These are phyloP conservation scores for Jackrogersella multiformis DNA, from an alignment of 495 filamentous ascomycete genomes.

Conservation along the genomic window DNA sequence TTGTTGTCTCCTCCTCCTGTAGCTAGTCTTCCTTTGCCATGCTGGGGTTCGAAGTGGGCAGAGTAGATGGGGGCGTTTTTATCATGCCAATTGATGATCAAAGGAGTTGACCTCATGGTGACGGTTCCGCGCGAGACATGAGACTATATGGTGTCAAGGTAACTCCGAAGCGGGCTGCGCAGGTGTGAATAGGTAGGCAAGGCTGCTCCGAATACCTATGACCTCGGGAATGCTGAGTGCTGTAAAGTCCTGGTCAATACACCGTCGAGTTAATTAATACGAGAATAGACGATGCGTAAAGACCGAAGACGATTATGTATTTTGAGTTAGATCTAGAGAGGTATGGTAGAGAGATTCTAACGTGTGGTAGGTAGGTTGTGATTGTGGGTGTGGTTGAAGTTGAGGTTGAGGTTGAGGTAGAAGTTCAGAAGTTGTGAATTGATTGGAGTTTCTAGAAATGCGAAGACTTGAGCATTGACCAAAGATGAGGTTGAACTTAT, in stretches of 20 bases:
- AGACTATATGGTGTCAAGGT: constrained; percentile 14
- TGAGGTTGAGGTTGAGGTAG: not conserved
- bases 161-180: not conserved
- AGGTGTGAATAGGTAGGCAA: not conserved
- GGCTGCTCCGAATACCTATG: constrained; percentile 24
- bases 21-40: constrained; percentile 90
- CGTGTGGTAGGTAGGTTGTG: too few relatives aligned
- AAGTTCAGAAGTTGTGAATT: not conserved
- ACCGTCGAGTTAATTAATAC: constrained; percentile 12
- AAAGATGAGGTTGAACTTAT: constrained; percentile 30
- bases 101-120: constrained; percentile 88
- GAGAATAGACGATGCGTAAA: too few relatives aligned
- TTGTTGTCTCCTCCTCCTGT: constrained; percentile 97
- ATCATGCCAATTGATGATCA: constrained; percentile 96
- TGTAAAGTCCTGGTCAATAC: not conserved
- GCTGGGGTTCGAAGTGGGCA: constrained; percentile 86
- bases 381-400: too few relatives aligned
- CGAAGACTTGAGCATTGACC: constrained; percentile 30
- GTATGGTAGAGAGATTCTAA: too few relatives aligned
- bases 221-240: too few relatives aligned
- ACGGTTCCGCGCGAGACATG: constrained; percentile 37
- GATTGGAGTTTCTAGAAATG: constrained; percentile 23
- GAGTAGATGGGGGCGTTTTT: constrained; percentile 95
- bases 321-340: too few relatives aligned
- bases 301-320: too few relatives aligned